These are phyloP conservation scores for Elymus sibiricus DNA, from an alignment of 176 grass and related monocot genomes.

Conservation along the genomic window DNA sequence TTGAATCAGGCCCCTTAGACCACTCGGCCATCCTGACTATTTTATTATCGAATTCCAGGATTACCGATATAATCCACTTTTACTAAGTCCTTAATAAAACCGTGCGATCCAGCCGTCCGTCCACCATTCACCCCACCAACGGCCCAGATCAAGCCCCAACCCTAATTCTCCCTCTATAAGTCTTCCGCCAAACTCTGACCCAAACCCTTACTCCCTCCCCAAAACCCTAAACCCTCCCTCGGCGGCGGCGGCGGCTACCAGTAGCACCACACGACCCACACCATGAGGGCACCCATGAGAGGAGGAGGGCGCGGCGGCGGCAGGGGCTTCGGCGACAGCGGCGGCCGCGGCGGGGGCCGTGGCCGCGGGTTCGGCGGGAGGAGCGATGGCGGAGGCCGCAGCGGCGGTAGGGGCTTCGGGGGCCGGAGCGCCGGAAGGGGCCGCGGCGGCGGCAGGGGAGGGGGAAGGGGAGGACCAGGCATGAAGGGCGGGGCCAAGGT, in stretches of 20 bases:
- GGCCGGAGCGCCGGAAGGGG: constrained; percentile 27
- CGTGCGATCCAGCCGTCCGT: background rate
- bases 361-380: constrained; percentile 34
- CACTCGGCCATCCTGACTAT: constrained; percentile 93
- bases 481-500: constrained; percentile 90
- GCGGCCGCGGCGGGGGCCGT: constrained; percentile 34
- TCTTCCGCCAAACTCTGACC: background rate
- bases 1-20: constrained; percentile 99
- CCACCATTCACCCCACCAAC: background rate
- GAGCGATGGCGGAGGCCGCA: constrained; percentile 26
- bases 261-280: background rate
- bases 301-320: constrained; percentile 37
- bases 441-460: background rate
- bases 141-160: constrained; percentile 11
- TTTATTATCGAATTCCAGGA: background rate
- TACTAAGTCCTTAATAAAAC: background rate
- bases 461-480: constrained; percentile 21
- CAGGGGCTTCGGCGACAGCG: constrained; percentile 28
- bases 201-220: background rate
- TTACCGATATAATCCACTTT: accelerated
- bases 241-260: constrained; percentile 11
- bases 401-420: background rate
- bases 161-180: constrained; percentile 30
- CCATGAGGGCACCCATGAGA: constrained; percentile 52
- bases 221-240: constrained; percentile 44